Evolutionary conservation across 75 land plant genomes (phyloP).

Genomic region (Gnetum montanum): DNA sequence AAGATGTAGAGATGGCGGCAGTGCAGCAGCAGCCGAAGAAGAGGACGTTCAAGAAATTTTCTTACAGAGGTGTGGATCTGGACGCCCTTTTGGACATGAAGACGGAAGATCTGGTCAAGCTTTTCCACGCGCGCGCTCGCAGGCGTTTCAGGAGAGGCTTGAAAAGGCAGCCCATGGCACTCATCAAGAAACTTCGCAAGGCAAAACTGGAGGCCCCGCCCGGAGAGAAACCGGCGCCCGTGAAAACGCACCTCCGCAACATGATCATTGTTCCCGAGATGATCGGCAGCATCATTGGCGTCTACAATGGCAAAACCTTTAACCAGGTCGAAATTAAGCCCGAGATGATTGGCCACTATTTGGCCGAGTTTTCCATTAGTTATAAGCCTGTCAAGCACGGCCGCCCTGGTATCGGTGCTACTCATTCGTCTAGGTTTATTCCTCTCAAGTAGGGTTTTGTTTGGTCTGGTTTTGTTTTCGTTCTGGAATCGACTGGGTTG

Average conservation of each 20-base stretch:
- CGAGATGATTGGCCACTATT: conserved; percentile 45
- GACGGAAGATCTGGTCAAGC: too few relatives aligned
- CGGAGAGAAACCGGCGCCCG: conserved; percentile 63
- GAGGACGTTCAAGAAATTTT: too few relatives aligned
- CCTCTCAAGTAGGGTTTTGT: conserved; percentile 60
- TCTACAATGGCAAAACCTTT: conserved; percentile 57
- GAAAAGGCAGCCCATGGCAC: too few relatives aligned
- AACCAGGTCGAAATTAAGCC: conserved; percentile 67
- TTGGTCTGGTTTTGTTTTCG: too few relatives aligned
- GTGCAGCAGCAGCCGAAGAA: too few relatives aligned
- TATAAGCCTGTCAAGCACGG: conserved; percentile 56
- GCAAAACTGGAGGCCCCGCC: conserved; percentile 53
- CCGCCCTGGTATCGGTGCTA: conserved; percentile 88
- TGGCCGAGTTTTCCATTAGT: conserved; percentile 38
- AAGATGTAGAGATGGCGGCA: too few relatives aligned
- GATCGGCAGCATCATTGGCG: conserved; percentile 66
- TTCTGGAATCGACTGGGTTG: too few relatives aligned
- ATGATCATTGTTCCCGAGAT: conserved; percentile 72
- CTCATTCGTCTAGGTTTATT: conserved; percentile 95
- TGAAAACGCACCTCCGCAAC: conserved; percentile 59
- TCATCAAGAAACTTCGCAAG: too few relatives aligned
- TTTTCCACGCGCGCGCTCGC: too few relatives aligned
- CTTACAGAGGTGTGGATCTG: too few relatives aligned
- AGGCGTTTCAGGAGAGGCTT: too few relatives aligned
- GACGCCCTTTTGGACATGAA: too few relatives aligned